Evolutionary conservation across 306 rosid genomes (phyloP), one percentile per base, ranked within the genome.

Genomic region (Pueraria montana): DNA sequence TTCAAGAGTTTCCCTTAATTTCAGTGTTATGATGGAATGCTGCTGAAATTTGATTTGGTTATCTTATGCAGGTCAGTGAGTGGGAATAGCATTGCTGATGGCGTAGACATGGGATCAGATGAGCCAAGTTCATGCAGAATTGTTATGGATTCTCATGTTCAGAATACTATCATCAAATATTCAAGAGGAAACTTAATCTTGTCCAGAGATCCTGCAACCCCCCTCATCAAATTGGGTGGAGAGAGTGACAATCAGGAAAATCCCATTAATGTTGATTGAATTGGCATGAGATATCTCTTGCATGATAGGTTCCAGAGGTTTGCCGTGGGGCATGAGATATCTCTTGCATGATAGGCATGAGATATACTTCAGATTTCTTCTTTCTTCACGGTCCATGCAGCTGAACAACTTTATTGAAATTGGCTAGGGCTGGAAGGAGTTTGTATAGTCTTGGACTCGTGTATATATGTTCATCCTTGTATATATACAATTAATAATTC

Each of bases 11-110:
- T 79, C 81, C 8, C 45, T 75, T 53, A 20, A 67, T 32, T 59
- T 69, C 26, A 43, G 32, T 48, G 38, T 49, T 42, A 30, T 18
- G 61, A 65, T 73, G 56, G 53, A 74, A 69, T 63, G 75, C 42
- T 48, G 72, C 83, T 82, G 66, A 78, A 80, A 89, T 66, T 53
- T 74, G 45, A 32, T 64, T 79, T 69, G 87, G 49, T 80, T 61
- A 62, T 43, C 12, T 62, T 67, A 66, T 87, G 91, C 98, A 96
- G 99, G 80, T 94, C 98, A 5, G 99, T 96, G 74, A 76, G 78
- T 26, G 99, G 97, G 67, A 96, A 85, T 81, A 96, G 99, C 81
- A 87, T 96, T 53, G 48, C 84, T 2, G 99, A 96, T 53, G 97
- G 93, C 10, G 80, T 91, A 56, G 72, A 86, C 40, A 66, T 96